Conservation (phyloP, 495 filamentous ascomycete species). For the Hyphodiscus hymeniophilus region DNA sequence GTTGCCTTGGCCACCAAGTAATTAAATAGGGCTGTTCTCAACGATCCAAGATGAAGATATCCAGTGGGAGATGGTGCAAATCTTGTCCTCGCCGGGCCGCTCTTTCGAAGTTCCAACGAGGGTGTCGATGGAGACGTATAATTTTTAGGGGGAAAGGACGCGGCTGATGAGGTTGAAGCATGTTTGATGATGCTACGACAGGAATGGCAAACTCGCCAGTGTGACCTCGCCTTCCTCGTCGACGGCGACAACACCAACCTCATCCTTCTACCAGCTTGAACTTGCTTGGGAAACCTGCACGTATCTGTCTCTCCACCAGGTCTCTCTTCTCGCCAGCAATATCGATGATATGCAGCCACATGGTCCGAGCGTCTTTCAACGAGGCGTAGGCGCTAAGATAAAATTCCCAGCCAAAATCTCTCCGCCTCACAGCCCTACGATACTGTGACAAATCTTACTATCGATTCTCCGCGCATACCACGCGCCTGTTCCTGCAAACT, state of each 20-base stretch:
- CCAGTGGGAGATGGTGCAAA: slow-evolving; percentile 97
- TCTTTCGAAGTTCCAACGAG: slow-evolving; percentile 36
- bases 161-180: not conserved
- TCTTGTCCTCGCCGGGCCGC: slow-evolving; percentile 69
- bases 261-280: slow-evolving; percentile 10
- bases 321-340: not conserved
- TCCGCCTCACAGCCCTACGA: not conserved
- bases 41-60: slow-evolving; percentile 81
- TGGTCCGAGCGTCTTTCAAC: not conserved
- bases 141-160: not conserved
- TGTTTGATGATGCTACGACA: slow-evolving; percentile 10
- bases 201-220: slow-evolving; percentile 20
- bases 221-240: slow-evolving; percentile 4
- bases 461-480: not conserved
- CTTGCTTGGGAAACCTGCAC: not conserved
- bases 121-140: slow-evolving; percentile 1
- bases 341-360: not conserved
- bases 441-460: not conserved
- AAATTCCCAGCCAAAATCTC: not conserved
- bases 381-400: not conserved
- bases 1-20: slow-evolving; percentile 82
- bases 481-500: too few relatives aligned
- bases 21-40: slow-evolving; percentile 89
- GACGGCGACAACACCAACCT: slow-evolving; percentile 4
- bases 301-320: not conserved